Base-by-base conservation (phyloP, 1,284 basidiomycete species). In the Lentinula novae-zelandiae region DNA sequence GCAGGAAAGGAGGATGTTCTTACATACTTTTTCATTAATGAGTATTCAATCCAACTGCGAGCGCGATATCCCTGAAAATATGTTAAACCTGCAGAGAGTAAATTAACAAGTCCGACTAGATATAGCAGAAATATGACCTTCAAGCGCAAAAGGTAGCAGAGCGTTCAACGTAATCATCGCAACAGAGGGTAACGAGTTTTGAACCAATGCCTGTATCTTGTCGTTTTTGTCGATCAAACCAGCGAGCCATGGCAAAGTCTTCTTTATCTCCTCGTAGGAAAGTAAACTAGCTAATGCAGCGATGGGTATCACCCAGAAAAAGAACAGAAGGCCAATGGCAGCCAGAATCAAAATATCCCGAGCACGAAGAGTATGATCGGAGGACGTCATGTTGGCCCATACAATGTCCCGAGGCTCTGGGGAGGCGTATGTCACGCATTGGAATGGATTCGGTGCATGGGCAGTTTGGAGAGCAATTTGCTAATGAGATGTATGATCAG, bases 391-490 rank as follows among this genome's bases (percentile, higher is more conserved):
- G 68, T 94, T 96, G 48, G 86, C 81, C 97, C 96, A 99, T 17
- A 98, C 86, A 61, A 99, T 92, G 72, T 99, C 96, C 50, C 96
- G 84, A 8, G 96, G 96, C 71, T 99, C 96, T 0, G 95, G 96
- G 0, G 96, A 96, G 5, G 85, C 85, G 53, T 81, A 81, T 1
- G 93, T 94, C 12, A 80, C 77, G 56, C 85, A 82, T 69, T 89
- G 82, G 60, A 81, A 80, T 10, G 92, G 86, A 52, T 82, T 79
- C 0, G 89, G 81, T 2, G 89, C 84, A 71, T 96, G 92, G 0
- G 91, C 92, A 0, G 89, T 84, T 73, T 98, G 96, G 2, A 92
- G 81, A 0, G 95, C 95, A 49, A 93, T 89, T 89, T 99, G 96
- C 88, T 94, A 58, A 27, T 20, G 33, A 22, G 42, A 48, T 1